These are phyloP conservation scores for Ammopiptanthus mongolicus DNA, from an alignment of 306 rosid genomes.

Conservation along the genomic window DNA sequence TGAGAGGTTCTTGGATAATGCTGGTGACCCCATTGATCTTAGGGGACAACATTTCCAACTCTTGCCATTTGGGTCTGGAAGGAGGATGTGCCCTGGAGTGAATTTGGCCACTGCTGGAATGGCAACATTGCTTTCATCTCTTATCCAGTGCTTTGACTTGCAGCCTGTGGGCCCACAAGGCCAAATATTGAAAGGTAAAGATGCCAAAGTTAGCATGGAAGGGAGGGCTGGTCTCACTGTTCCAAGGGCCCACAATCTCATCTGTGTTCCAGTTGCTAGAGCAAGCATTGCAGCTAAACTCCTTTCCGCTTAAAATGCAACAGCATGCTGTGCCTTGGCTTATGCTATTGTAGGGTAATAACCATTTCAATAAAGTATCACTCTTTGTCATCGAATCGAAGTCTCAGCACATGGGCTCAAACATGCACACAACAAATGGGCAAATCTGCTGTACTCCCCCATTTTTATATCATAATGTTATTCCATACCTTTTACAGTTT, in stretches of 20 bases:
- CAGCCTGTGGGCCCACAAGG: slow-evolving; percentile 17
- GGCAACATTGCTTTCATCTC: slow-evolving; percentile 34
- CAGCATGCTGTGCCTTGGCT: neutral
- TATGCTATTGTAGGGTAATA: neutral
- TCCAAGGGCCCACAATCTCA: slow-evolving; percentile 36
- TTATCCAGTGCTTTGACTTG: slow-evolving; percentile 49
- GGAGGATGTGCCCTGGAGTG: slow-evolving; percentile 47
- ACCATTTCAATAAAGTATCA: neutral
- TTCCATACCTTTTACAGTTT: too few species aligned
- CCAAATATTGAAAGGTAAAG: neutral
- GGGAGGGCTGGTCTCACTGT: slow-evolving; percentile 35
- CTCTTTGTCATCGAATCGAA: neutral
- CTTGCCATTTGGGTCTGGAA: slow-evolving; percentile 56
- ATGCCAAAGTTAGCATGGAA: slow-evolving; percentile 24
- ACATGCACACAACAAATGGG: neutral
- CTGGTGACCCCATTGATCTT: neutral
- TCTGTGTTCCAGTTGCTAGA: slow-evolving; percentile 34
- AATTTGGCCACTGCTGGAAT: slow-evolving; percentile 38
- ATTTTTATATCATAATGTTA: too few species aligned
- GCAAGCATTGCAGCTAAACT: neutral
- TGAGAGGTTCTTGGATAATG: slow-evolving; percentile 16
- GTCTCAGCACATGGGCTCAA: neutral
- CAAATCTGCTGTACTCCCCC: too few species aligned
- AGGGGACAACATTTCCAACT: slow-evolving; percentile 33
- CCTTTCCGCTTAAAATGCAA: neutral